Evolutionary conservation across 2,329 filamentous ascomycete species (phyloP).

Genomic region (Colletotrichum sp.): DNA sequence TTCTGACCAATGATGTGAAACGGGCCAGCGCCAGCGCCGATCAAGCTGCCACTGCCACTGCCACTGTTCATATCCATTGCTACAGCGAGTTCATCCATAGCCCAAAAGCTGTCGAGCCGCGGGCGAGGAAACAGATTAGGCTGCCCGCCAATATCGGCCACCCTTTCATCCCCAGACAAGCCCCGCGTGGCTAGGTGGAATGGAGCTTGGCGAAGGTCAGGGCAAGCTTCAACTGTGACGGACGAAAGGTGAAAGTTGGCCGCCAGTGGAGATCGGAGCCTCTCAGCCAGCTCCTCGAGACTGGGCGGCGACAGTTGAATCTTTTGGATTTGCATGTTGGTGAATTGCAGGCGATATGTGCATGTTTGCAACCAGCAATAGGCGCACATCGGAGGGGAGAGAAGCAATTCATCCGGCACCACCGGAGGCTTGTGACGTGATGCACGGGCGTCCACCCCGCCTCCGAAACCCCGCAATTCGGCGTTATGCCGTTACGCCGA

Average conservation of each 20-base stretch:
- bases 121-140: slow-evolving; percentile 42
- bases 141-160: slow-evolving; percentile 50
- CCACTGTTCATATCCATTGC: slow-evolving; percentile 38
- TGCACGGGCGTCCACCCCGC: neutral
- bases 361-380: neutral
- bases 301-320: slow-evolving; percentile 26
- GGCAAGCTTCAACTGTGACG: slow-evolving; percentile 31
- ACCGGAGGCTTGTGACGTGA: neutral
- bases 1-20: slow-evolving; percentile 46
- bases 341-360: neutral
- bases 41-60: slow-evolving; percentile 34
- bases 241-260: slow-evolving; percentile 27
- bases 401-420: neutral
- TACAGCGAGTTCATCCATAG: slow-evolving; percentile 31
- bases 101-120: slow-evolving; percentile 36
- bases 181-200: slow-evolving; percentile 43
- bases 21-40: slow-evolving; percentile 48
- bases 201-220: slow-evolving; percentile 40
- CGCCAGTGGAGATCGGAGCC: slow-evolving; percentile 22
- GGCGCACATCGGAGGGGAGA: neutral
- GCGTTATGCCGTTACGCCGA: neutral
- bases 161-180: slow-evolving; percentile 39
- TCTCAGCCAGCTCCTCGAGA: slow-evolving; percentile 28
- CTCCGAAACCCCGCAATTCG: neutral
- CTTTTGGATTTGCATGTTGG: slow-evolving; percentile 20